These are phyloP conservation scores for Dunaliella primolecta DNA, from an alignment of 139 green algal genomes.

Conservation along the genomic window DNA sequence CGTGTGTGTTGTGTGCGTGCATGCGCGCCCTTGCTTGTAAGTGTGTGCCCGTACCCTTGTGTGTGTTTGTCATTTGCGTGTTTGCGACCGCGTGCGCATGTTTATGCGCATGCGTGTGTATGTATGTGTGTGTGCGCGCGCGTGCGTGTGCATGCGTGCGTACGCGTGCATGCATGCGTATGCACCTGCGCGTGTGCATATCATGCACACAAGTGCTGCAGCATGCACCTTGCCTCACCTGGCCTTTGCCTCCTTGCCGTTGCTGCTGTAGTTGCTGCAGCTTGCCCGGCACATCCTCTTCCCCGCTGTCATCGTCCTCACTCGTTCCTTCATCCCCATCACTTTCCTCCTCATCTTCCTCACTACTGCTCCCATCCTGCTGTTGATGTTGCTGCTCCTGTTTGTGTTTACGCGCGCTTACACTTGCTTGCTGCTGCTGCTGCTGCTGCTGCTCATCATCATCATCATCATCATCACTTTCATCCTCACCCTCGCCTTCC, in stretches of 20 bases:
- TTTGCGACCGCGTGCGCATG: not conserved
- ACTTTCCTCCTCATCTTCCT: not conserved
- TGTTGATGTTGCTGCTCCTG: constrained; percentile 5
- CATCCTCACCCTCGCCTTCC: constrained; percentile 11
- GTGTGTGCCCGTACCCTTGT: too few relatives aligned
- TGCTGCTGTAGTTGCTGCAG: constrained; percentile 10
- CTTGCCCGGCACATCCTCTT: not conserved
- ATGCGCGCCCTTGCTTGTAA: too few relatives aligned
- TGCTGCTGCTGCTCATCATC: constrained; percentile 4
- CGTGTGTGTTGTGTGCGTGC: too few relatives aligned
- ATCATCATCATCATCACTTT: not conserved
- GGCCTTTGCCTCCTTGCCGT: constrained; percentile 8
- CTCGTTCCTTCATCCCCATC: not conserved
- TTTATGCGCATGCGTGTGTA: not conserved
- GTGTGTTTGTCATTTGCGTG: not conserved
- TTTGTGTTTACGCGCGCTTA: constrained; percentile 4
- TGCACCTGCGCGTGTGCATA: not conserved
- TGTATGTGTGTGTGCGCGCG: not conserved
- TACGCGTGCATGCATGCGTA: not conserved
- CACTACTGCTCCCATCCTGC: constrained; percentile 7
- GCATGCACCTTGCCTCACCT: not conserved
- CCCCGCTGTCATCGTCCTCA: not conserved
- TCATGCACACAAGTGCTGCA: not conserved
- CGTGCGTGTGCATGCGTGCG: not conserved
- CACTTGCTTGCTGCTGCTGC: constrained; percentile 6